A percentile compares a stretch with the other conserved stretches of the same genome.
Evolutionary conservation across 139 green algal species (phyloP).

Genomic region (Chlamydomonas sp.): DNA sequence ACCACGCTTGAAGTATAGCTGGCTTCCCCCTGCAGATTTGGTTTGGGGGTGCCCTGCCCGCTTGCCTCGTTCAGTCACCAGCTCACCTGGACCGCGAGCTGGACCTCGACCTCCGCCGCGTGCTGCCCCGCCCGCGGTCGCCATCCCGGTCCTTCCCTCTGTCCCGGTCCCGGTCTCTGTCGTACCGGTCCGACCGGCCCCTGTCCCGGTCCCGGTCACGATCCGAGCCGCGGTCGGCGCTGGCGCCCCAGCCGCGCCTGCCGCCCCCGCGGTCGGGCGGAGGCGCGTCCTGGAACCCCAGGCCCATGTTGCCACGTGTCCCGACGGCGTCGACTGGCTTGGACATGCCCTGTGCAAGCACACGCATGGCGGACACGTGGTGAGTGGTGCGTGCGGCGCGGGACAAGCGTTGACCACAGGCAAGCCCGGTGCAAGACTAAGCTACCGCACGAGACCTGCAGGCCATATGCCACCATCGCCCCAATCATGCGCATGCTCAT

Average conservation of each 20-base stretch:
- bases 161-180: slow-evolving; percentile 14
- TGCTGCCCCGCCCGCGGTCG: neutral
- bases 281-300: slow-evolving; percentile 54
- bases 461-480: too few relatives aligned
- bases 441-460: too few relatives aligned
- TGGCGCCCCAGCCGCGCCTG: slow-evolving; percentile 9
- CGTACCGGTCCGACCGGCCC: neutral
- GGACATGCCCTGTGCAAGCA: slow-evolving; percentile 53
- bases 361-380: too few relatives aligned
- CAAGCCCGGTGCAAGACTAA: too few relatives aligned
- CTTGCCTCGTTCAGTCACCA: neutral
- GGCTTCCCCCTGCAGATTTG: neutral
- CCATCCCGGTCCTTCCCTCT: neutral
- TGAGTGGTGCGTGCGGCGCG: too few relatives aligned
- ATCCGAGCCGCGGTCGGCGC: neutral
- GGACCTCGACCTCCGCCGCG: slow-evolving; percentile 12
- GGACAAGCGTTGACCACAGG: too few relatives aligned
- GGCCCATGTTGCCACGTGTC: slow-evolving; percentile 34
- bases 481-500: too few relatives aligned
- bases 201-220: neutral
- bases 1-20: too few relatives aligned
- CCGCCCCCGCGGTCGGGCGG: neutral
- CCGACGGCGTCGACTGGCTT: slow-evolving; percentile 54
- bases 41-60: neutral
- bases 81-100: slow-evolving; percentile 12